These are phyloP conservation scores for Dissophora ornata DNA, from an alignment of 192 early-diverging fungal species.

Conservation along the genomic window DNA sequence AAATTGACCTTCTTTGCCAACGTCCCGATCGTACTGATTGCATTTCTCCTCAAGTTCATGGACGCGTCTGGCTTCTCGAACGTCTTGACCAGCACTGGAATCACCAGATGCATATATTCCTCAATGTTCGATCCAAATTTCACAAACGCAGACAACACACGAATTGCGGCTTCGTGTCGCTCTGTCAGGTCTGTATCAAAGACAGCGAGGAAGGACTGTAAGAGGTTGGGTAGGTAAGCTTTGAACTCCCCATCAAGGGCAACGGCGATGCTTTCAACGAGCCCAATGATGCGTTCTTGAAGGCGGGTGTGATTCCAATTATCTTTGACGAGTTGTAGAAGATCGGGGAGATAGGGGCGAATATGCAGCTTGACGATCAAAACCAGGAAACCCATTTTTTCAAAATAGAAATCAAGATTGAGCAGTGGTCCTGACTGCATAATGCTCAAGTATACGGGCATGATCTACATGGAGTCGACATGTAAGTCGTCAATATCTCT, in stretches of 20 bases:
- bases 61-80: constrained; percentile 81
- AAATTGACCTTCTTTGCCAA: constrained; percentile 84
- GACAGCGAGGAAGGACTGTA: constrained; percentile 87
- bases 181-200: constrained; percentile 85
- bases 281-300: constrained; percentile 84
- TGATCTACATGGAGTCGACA: constrained; percentile 66
- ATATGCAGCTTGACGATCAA: constrained; percentile 89
- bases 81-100: constrained; percentile 83
- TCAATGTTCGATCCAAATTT: constrained; percentile 90
- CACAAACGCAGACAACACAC: constrained; percentile 81
- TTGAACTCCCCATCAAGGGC: constrained; percentile 92
- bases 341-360: constrained; percentile 83
- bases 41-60: constrained; percentile 65
- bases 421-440: constrained; percentile 83
- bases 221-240: constrained; percentile 79
- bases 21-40: constrained; percentile 78
- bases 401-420: constrained; percentile 92
- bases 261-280: constrained; percentile 88
- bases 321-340: constrained; percentile 83
- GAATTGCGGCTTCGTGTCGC: constrained; percentile 67
- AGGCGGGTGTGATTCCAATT: constrained; percentile 80
- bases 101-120: constrained; percentile 91
- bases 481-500: no score
- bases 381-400: constrained; percentile 85
- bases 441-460: constrained; percentile 89